Evolutionary conservation across 805 yeast species (phyloP).

Genomic region (Torulaspora microellipsoides): DNA sequence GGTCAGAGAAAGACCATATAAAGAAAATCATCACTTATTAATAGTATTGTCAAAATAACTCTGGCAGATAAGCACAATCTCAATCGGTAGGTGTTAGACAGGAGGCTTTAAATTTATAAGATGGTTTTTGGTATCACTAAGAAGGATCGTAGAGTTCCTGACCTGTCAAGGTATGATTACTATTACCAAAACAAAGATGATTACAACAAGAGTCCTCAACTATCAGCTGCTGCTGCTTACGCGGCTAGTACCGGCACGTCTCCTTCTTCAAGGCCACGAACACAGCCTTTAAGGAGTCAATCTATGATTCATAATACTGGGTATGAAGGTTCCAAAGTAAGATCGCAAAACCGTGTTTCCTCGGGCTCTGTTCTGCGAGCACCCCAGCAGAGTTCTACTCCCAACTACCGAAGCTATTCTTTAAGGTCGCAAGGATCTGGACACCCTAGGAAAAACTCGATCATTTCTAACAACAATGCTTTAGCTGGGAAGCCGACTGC

Average conservation of each 20-base stretch:
- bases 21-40: too few species aligned
- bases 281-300: constrained; percentile 7
- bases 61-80: too few species aligned
- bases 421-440: constrained; percentile 20
- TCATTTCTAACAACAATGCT: constrained; percentile 15
- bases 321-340: neutral
- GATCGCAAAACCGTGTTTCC: neutral
- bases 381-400: neutral
- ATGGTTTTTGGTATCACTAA: constrained; percentile 10
- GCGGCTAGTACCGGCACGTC: constrained; percentile 19
- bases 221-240: constrained; percentile 33
- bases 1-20: too few species aligned
- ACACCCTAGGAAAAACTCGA: constrained; percentile 20
- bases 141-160: constrained; percentile 35
- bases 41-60: too few species aligned
- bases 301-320: constrained; percentile 7
- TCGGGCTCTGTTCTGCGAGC: constrained; percentile 2
- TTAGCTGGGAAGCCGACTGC: neutral
- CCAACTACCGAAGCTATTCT: constrained; percentile 19
- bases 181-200: constrained; percentile 27
- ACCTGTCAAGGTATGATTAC: constrained; percentile 36
- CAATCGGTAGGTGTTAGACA: too few species aligned
- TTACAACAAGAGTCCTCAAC: constrained; percentile 16
- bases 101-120: neutral
- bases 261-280: constrained; percentile 1